Evolutionary conservation across 768 basidiomycete species (phyloP).

Genomic region (Auriscalpium vulgare): DNA sequence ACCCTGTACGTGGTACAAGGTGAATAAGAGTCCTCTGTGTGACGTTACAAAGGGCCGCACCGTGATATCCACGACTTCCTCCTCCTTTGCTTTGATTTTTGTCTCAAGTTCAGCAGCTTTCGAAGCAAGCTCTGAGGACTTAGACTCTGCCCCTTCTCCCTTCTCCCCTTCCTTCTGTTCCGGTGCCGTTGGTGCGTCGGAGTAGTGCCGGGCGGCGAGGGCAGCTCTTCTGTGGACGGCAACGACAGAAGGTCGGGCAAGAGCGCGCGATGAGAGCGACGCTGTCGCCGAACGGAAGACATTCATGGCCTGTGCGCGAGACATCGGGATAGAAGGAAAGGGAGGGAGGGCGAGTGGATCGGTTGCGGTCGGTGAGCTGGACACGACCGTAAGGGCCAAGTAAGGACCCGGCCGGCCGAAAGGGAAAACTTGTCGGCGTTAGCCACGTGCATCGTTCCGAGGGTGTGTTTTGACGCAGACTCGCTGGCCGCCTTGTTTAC

Average conservation of each 20-base stretch:
- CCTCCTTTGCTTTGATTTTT: constrained; percentile 76
- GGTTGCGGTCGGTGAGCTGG: constrained; percentile 5
- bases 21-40: no score
- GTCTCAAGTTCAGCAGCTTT: constrained; percentile 26
- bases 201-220: constrained; percentile 42
- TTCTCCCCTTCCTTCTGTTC: constrained; percentile 23
- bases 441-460: not conserved
- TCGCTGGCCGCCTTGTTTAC: constrained; percentile 9
- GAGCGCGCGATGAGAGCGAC: constrained; percentile 42
- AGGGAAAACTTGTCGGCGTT: not conserved
- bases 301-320: constrained; percentile 41
- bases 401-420: not conserved
- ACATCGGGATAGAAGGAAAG: constrained; percentile 32
- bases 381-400: constrained; percentile 1
- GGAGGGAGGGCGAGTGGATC: constrained; percentile 3
- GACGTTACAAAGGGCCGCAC: constrained; percentile 34
- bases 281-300: constrained; percentile 53
- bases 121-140: not conserved
- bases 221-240: constrained; percentile 18
- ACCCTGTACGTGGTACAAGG: constrained; percentile 38
- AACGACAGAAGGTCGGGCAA: constrained; percentile 31
- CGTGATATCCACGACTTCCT: constrained; percentile 75
- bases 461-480: not conserved
- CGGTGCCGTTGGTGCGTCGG: constrained; percentile 39
- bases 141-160: constrained; percentile 21